Evolutionary conservation across 805 yeast species (phyloP).

Genomic region (Pichia insulana): DNA sequence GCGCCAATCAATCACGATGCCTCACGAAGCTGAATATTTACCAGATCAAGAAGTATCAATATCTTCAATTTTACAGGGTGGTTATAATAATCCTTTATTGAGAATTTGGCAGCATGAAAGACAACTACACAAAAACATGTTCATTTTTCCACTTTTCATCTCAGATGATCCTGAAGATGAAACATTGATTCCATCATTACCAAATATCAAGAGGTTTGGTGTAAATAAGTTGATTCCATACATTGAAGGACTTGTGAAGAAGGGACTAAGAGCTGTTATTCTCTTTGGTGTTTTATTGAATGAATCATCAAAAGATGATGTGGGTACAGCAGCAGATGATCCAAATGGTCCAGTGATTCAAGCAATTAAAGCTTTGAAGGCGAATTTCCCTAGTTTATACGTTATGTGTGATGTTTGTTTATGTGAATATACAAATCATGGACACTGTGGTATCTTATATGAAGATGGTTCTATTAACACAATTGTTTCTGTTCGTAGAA

Average conservation of each 20-base stretch:
- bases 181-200: conserved; percentile 63
- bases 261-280: conserved; percentile 81
- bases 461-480: conserved; percentile 84
- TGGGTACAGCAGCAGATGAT: conserved; percentile 89
- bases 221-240: conserved; percentile 68
- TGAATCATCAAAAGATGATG: conserved; percentile 66
- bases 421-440: conserved; percentile 94
- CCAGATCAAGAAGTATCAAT: conserved; percentile 50
- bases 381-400: conserved; percentile 71
- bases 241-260: conserved; percentile 57
- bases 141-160: conserved; percentile 86
- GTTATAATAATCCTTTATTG: conserved; percentile 82
- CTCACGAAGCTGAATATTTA: conserved; percentile 64
- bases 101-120: conserved; percentile 89
- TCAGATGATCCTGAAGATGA: conserved; percentile 79
- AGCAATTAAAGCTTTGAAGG: conserved; percentile 57
- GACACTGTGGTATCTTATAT: conserved; percentile 91
- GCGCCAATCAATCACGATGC: conserved; percentile 4
- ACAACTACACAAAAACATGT: conserved; percentile 77
- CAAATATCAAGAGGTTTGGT: conserved; percentile 84
- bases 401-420: conserved; percentile 92
- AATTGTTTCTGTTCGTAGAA: conserved; percentile 62
- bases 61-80: conserved; percentile 81
- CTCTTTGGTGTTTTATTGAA: conserved; percentile 85
- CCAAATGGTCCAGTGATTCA: conserved; percentile 91